A percentile compares a stretch with the other conserved stretches of the same genome.
Evolutionary conservation across 306 rosid genomes (phyloP).

Genomic region (Corylus americana): DNA sequence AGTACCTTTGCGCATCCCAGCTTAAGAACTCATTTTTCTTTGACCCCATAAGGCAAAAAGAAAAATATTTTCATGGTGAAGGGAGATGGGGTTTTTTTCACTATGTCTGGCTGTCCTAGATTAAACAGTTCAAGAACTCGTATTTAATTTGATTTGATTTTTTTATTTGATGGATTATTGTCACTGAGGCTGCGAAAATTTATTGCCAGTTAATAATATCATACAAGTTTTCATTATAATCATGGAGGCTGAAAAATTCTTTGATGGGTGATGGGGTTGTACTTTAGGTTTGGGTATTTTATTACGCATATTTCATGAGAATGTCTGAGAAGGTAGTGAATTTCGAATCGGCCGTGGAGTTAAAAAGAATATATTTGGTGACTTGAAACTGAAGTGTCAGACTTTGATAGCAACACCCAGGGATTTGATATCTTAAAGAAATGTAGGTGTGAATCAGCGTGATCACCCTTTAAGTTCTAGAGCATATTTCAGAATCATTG

Average conservation of each 20-base stretch:
- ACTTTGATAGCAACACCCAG: not conserved
- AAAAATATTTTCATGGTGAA: no score
- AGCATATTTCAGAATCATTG: not conserved
- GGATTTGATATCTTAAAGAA: not conserved
- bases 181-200: no score
- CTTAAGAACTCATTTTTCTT: not conserved
- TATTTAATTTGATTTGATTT: not conserved
- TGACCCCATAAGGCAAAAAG: no score
- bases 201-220: no score
- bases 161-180: not conserved
- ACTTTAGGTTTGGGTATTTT: not conserved
- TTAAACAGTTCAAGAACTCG: not conserved
- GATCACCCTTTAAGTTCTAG: not conserved
- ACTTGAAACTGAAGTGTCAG: not conserved
- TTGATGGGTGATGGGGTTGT: not conserved
- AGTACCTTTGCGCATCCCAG: not conserved
- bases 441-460: not conserved
- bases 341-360: not conserved
- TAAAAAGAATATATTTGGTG: not conserved
- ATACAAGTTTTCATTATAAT: no score
- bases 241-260: no score
- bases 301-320: not conserved
- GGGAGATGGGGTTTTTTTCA: not conserved
- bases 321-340: not conserved
- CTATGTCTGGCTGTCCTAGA: not conserved